Percentiles rank a stretch among this genome's conserved stretches.
Evolutionary conservation across 495 filamentous ascomycete species (phyloP).

Genomic region (Eremomyces bilateralis): DNA sequence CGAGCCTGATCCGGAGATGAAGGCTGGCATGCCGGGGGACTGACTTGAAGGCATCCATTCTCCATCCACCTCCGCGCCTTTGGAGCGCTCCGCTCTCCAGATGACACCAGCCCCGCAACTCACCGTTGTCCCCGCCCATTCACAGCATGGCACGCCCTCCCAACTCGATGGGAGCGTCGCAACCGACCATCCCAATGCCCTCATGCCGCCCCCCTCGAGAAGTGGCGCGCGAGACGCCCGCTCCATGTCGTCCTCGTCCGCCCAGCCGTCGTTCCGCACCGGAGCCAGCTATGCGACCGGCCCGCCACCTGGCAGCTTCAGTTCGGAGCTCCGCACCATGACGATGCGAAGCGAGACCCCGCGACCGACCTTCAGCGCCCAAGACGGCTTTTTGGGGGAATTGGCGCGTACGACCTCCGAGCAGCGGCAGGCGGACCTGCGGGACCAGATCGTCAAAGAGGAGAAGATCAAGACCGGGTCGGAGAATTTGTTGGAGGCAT

Average conservation of each 20-base stretch:
- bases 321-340: slow-evolving; percentile 65
- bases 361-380: slow-evolving; percentile 35
- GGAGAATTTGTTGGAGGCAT: slow-evolving; percentile 87
- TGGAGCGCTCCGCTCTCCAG: too few relatives aligned
- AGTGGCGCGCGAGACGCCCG: slow-evolving; percentile 22
- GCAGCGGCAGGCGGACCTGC: slow-evolving; percentile 47
- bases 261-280: slow-evolving; percentile 15
- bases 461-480: slow-evolving; percentile 94
- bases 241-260: slow-evolving; percentile 37
- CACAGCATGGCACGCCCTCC: too few relatives aligned
- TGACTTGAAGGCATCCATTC: too few relatives aligned
- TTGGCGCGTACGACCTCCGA: slow-evolving; percentile 38
- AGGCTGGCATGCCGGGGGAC: too few relatives aligned
- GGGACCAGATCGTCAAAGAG: slow-evolving; percentile 74
- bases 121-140: too few relatives aligned
- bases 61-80: too few relatives aligned
- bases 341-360: slow-evolving; percentile 35
- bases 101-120: too few relatives aligned
- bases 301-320: slow-evolving; percentile 76
- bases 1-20: too few relatives aligned
- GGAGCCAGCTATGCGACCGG: too few relatives aligned
- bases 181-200: too few relatives aligned
- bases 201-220: too few relatives aligned
- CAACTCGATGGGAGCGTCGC: too few relatives aligned
- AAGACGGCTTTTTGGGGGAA: slow-evolving; percentile 42